Percentiles rank a stretch among this genome's conserved stretches.
Conservation (phyloP, 176 grass and related monocot species). For the Aegilops tauschii region DNA sequence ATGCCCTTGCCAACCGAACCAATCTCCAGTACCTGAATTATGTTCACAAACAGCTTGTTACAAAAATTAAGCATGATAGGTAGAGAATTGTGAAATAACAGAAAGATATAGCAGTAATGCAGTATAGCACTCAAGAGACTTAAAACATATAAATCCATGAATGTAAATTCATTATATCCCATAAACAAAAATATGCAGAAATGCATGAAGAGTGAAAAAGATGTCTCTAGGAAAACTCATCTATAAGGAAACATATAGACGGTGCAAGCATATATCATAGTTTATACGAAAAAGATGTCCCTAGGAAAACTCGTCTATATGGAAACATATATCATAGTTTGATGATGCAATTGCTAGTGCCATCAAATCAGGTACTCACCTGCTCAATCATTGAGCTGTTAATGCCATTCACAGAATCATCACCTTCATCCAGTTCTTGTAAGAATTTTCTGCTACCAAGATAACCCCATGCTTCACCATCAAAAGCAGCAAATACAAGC, state of each 20-base stretch:
- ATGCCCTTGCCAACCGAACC: slow-evolving; percentile 84
- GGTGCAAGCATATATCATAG: neutral
- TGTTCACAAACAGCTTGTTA: neutral
- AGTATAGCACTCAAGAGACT: neutral
- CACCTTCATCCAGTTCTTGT: slow-evolving; percentile 66
- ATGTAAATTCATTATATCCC: neutral
- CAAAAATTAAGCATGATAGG: neutral
- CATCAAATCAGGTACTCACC: slow-evolving; percentile 40
- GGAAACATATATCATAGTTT: slow-evolving; percentile 8
- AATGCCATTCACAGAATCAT: slow-evolving; percentile 77
- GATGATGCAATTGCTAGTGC: neutral
- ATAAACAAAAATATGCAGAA: slow-evolving; percentile 9
- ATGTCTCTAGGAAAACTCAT: neutral
- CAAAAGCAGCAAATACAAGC: slow-evolving; percentile 87
- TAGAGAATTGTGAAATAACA: neutral
- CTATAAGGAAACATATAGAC: neutral
- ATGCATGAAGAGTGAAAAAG: slow-evolving; percentile 1
- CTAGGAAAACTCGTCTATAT: neutral
- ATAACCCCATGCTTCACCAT: slow-evolving; percentile 97
- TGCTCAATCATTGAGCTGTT: slow-evolving; percentile 74
- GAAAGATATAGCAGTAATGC: neutral
- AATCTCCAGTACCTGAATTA: slow-evolving; percentile 76
- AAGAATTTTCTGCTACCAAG: slow-evolving; percentile 93
- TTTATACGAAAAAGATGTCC: neutral
- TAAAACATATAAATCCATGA: slow-evolving; percentile 14